Conservation (phyloP, 495 filamentous ascomycete species). For the Annulohypoxylon bovei region DNA sequence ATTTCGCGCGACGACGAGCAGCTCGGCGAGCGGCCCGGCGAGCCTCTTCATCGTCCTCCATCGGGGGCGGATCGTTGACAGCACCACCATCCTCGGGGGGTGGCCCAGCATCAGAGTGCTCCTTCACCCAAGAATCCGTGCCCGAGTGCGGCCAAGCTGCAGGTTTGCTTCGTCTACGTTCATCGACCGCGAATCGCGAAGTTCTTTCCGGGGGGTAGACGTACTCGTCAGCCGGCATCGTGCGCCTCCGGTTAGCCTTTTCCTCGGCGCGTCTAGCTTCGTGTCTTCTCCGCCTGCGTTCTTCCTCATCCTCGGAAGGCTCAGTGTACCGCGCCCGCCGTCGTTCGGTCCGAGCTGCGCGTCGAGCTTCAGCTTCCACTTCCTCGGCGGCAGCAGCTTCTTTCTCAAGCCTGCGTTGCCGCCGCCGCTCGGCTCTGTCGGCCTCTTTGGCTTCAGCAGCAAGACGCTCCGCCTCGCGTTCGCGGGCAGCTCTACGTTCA, state of each 20-base stretch:
- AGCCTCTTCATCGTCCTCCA: conserved; percentile 56
- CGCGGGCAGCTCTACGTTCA: conserved; percentile 58
- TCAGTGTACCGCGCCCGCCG: conserved; percentile 44
- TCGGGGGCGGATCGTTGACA: conserved; percentile 40
- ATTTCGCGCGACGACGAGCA: conserved; percentile 56
- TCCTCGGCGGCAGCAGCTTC: conserved; percentile 48
- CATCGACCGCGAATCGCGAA: conserved; percentile 46
- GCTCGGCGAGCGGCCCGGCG: conserved; percentile 57
- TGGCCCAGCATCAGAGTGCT: conserved; percentile 66
- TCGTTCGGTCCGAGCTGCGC: conserved; percentile 53
- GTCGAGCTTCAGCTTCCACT: conserved; percentile 59
- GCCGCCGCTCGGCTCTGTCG: conserved; percentile 55
- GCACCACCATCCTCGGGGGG: conserved; percentile 53
- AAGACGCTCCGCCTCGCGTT: conserved; percentile 55
- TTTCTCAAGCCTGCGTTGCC: conserved; percentile 54
- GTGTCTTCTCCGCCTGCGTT: conserved; percentile 59
- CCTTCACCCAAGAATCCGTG: conserved; percentile 68
- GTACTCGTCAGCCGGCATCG: conserved; percentile 53
- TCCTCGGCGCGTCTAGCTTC: conserved; percentile 58
- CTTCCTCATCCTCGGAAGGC: conserved; percentile 56
- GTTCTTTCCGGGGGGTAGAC: conserved; percentile 57
- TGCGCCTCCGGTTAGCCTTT: conserved; percentile 48
- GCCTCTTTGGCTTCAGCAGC: conserved; percentile 55
- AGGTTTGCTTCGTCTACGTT: conserved; percentile 48
- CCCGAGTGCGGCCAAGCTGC: conserved; percentile 63